Evolutionary conservation across 2,329 filamentous ascomycete species (phyloP).

Genomic region (Onygena corvina): DNA sequence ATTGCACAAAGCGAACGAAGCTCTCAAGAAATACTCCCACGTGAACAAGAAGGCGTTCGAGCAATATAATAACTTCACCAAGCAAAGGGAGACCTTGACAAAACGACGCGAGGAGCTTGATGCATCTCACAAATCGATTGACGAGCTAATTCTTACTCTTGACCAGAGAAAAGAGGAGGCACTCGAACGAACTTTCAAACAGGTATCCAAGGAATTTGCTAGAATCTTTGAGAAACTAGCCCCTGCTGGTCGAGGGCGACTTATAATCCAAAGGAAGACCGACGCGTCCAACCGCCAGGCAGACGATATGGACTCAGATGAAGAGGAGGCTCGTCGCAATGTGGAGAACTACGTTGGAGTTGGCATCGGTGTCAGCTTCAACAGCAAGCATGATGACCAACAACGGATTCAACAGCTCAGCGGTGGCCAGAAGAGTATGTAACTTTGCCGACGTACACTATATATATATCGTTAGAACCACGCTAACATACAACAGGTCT

Average conservation of each 20-base stretch:
- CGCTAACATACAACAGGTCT: constrained; percentile 46
- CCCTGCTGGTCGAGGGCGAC: constrained; percentile 76
- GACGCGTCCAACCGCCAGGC: constrained; percentile 53
- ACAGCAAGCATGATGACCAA: constrained; percentile 95
- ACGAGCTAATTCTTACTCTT: constrained; percentile 80
- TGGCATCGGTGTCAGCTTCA: constrained; percentile 95
- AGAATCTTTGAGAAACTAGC: constrained; percentile 91
- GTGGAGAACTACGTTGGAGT: constrained; percentile 96
- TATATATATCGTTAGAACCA: background rate
- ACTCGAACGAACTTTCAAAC: constrained; percentile 96
- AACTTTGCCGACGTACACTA: background rate
- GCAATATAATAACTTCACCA: constrained; percentile 95
- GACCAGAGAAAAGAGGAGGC: constrained; percentile 96
- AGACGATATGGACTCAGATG: constrained; percentile 56
- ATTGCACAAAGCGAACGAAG: constrained; percentile 82
- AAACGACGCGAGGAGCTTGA: constrained; percentile 79
- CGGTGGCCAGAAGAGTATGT: constrained; percentile 90
- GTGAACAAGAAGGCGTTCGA: constrained; percentile 99
- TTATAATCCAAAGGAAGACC: constrained; percentile 84
- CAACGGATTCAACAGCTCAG: constrained; percentile 95
- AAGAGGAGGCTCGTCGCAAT: constrained; percentile 45
- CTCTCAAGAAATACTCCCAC: constrained; percentile 89
- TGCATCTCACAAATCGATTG: constrained; percentile 72
- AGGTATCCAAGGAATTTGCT: constrained; percentile 86
- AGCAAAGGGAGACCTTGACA: constrained; percentile 74